Evolutionary conservation across 2,329 filamentous ascomycete genomes (phyloP), one percentile per base, ranked within the genome.

Genomic region (Cadophora malorum): DNA sequence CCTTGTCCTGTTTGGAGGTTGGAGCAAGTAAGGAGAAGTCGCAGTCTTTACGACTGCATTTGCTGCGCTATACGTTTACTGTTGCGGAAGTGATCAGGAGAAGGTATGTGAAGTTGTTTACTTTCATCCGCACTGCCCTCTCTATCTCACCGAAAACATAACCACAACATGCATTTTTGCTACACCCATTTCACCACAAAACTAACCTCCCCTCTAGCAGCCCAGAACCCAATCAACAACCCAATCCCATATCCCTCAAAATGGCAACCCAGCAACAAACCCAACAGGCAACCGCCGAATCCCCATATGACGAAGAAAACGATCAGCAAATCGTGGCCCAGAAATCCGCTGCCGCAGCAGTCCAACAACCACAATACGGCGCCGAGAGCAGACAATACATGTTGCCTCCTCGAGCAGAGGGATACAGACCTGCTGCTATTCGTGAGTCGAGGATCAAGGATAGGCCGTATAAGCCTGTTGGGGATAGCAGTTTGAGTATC

Each of bases 401-500:
- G 47, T 21, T 63, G 19, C 49, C 49, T 19, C 64, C 58, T 9
- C 33, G 63, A 8, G 52, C 52, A 4, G 67, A 69, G 35, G 67
- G 64, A 7, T 64, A 66, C 33, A 50, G 69, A 12, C 60, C 65
- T 8, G 53, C 64, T 9, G 68, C 67, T 25, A 68, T 72, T 50
- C 49, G 70, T 3, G 69, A 79, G 69, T 78, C 76, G 9, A 74
- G 77, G 65, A 79, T 79, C 62, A 71, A 76, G 50, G 77, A 79
- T 68, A 70, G 77, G 5, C 77, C 76, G 8, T n/a, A 69, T 19
- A 60, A 45, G 52, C 75, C 76, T 64, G 72, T 73, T 35, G 76
- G 61, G 33, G 49, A 63, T 16, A 75, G 65, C 47, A 63, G 61
- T 41, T 52, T 63, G 61, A 63, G 61, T 25, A 63, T 63, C n/a